Evolutionary conservation across 768 basidiomycete species (phyloP), one percentile per base, ranked within the genome.

Genomic region (Leccinum uliginosum): DNA sequence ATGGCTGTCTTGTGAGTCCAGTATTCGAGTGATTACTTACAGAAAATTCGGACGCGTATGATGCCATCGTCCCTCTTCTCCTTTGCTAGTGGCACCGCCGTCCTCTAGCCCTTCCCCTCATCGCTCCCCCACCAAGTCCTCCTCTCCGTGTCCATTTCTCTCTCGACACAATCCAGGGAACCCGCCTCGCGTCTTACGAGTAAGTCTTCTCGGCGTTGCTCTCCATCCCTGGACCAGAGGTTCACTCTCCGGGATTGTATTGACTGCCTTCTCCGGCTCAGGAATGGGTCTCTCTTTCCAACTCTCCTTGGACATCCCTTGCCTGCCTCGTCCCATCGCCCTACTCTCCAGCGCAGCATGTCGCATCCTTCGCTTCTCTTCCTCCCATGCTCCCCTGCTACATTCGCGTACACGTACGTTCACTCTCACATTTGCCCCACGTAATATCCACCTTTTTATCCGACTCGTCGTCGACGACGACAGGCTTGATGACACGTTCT

Each of bases 1-100:
- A 94, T 95, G 92, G 92, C 91, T 6, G 73, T 80, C 7, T 74
- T 86, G 89, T 93, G 71, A 61, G 89, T 63, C 21, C n/a, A 11
- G 14, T 26, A 10, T 2, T 32, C 10, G n/a, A 40, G 9, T 17
- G 6, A 4, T 1, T 40, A 5, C n/a, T n/a, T 38, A 38, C n/a
- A n/a, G 38, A n/a, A 4, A n/a, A n/a, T 46, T 46, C 45, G 21
- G 44, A 45, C 14, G 44, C 11, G 0, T 75, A 87, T 50, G 84
- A 86, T 54, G 58, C 77, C 1, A 60, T 81, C 14, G 71, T 81
- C 23, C 84, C 86, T 0, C 68, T 82, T 59, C 65, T 15, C 73
- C 77, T 24, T 45, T 65, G 10, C 38, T 69, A 76, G 83, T 60
- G 67, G 87, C 53, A 45, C 43, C 43, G 3, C 21, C n/a, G 9